Percentiles rank a stretch among this genome's conserved stretches.
phyloP scores from a whole-genome alignment of 2,329 filamentous ascomycete species.

The Ramichloridium luteum region DNA sequence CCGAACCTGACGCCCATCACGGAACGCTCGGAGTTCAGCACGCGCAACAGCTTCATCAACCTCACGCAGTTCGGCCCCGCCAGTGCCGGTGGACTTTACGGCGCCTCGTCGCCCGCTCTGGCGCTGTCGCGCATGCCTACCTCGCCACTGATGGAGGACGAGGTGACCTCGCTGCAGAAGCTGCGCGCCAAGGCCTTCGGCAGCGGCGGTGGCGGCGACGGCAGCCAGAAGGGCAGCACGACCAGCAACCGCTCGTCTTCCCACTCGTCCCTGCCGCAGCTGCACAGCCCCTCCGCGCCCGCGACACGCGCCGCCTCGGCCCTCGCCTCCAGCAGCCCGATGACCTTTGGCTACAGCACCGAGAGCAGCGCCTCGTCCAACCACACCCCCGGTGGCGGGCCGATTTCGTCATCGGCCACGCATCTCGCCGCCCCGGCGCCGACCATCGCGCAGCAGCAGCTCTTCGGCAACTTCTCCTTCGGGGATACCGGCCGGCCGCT shows the following conservation, averaged over 20 bases:
- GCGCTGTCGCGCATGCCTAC: constrained; percentile 47
- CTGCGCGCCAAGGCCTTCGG: constrained; percentile 41
- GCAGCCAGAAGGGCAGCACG: constrained; percentile 5
- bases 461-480: constrained; percentile 6
- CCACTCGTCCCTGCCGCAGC: constrained; percentile 8
- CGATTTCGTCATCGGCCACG: constrained; percentile 3
- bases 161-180: constrained; percentile 18
- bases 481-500: constrained; percentile 12
- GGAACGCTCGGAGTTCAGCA: constrained; percentile 89
- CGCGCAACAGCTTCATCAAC: constrained; percentile 72
- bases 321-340: constrained; percentile 13
- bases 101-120: constrained; percentile 60
- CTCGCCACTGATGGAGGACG: constrained; percentile 16
- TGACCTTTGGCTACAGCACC: constrained; percentile 16
- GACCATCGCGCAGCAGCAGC: constrained; percentile 5
- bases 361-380: constrained; percentile 14
- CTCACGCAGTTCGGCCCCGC: constrained; percentile 30
- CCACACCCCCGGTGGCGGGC: constrained; percentile 3
- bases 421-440: constrained; percentile 1
- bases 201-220: constrained; percentile 28
- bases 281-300: constrained; percentile 5
- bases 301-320: constrained; percentile 6
- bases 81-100: constrained; percentile 45
- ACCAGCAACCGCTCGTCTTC: constrained; percentile 13
- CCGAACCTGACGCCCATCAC: constrained; percentile 94